Percentiles rank a stretch among this genome's conserved stretches.
phyloP scores from a whole-genome alignment of 2,329 filamentous ascomycete genomes.

The Trichoderma asperellum region DNA sequence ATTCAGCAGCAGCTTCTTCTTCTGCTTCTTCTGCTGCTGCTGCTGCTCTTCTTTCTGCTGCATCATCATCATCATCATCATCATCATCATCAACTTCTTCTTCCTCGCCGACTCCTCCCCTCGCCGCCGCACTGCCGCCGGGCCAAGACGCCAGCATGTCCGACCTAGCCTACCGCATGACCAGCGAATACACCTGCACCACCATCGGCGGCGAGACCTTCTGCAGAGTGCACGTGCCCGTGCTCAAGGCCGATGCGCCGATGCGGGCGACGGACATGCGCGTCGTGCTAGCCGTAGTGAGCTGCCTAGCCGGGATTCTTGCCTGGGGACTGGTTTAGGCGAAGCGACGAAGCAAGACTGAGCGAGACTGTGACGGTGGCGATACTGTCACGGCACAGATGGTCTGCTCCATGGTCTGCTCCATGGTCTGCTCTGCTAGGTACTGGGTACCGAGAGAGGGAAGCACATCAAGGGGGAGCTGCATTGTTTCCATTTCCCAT shows the following conservation, averaged over 20 bases:
- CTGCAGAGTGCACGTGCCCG: conserved; percentile 45
- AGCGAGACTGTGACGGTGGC: neutral
- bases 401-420: neutral
- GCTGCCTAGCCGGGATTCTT: conserved; percentile 35
- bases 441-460: neutral
- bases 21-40: neutral
- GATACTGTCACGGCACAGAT: neutral
- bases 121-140: conserved; percentile 41
- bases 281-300: conserved; percentile 33
- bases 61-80: too few species aligned
- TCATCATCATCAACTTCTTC: neutral
- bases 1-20: neutral
- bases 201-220: conserved; percentile 39
- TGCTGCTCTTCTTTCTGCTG: neutral
- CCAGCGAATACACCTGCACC: conserved; percentile 43
- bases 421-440: neutral
- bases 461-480: neutral
- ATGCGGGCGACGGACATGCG: conserved; percentile 33
- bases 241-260: conserved; percentile 36
- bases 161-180: conserved; percentile 41
- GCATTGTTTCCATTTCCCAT: neutral
- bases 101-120: conserved; percentile 30
- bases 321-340: conserved; percentile 35
- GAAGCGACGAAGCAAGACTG: neutral
- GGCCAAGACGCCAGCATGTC: conserved; percentile 38